Evolutionary conservation across 345 rosid species (phyloP).

Genomic region (Isatis tinctoria): DNA sequence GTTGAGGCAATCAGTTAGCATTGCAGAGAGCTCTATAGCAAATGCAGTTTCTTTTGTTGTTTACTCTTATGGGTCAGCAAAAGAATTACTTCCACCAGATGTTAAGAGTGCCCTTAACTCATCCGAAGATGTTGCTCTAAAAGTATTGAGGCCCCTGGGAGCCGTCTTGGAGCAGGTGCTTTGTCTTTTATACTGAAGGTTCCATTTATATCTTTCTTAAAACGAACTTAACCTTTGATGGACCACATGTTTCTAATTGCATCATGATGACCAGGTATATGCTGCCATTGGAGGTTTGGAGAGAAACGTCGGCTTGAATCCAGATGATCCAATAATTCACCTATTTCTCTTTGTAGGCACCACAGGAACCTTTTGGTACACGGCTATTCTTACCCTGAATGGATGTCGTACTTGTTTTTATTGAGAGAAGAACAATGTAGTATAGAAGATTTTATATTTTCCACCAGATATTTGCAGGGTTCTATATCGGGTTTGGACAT

Average conservation of each 20-base stretch:
- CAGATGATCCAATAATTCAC: conserved; percentile 81
- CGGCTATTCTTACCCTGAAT: conserved; percentile 36
- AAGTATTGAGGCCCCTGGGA: conserved; percentile 57
- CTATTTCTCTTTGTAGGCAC: conserved; percentile 62
- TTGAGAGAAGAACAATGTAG: conserved; percentile 21
- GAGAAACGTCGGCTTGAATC: conserved; percentile 69
- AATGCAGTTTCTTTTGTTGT: conserved; percentile 67
- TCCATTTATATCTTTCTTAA: neutral
- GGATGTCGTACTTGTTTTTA: neutral
- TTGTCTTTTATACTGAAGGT: conserved; percentile 8
- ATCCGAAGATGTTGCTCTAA: conserved; percentile 60
- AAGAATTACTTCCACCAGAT: conserved; percentile 72
- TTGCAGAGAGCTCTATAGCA: conserved; percentile 54
- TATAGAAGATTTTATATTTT: conserved; percentile 44
- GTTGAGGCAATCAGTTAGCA: conserved; percentile 56
- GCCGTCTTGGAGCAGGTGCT: conserved; percentile 67
- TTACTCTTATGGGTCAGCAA: conserved; percentile 63
- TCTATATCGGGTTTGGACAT: conserved; percentile 66
- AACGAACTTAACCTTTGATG: neutral
- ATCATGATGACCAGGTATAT: conserved; percentile 11
- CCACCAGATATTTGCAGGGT: conserved; percentile 90
- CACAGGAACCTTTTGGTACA: conserved; percentile 79
- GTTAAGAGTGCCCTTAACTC: conserved; percentile 48
- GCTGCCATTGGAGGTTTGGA: conserved; percentile 61
- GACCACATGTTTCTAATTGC: conserved; percentile 3